Conservation (phyloP, 169 alveolate genomes). For the Cryptosporidium xiaoi region DNA sequence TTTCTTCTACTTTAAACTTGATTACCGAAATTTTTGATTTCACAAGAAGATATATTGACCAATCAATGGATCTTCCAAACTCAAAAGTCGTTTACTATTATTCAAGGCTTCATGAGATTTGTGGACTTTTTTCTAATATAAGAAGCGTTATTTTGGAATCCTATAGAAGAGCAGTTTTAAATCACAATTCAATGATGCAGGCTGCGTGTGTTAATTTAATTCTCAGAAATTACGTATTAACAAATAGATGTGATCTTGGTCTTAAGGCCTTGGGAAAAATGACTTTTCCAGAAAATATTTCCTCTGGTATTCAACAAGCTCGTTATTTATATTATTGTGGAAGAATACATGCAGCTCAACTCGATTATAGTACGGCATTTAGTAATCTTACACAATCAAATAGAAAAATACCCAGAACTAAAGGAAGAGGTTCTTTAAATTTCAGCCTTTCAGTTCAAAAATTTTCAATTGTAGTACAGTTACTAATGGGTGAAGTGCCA, state of each 20-base stretch:
- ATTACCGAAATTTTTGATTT: slow-evolving; percentile 12
- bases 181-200: slow-evolving; percentile 86
- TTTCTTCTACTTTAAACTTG: slow-evolving; percentile 7
- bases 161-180: slow-evolving; percentile 88
- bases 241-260: slow-evolving; percentile 83
- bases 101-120: slow-evolving; percentile 88
- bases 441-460: slow-evolving; percentile 87
- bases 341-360: slow-evolving; percentile 91
- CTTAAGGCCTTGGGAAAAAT: slow-evolving; percentile 80
- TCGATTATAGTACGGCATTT: slow-evolving; percentile 93
- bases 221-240: slow-evolving; percentile 86
- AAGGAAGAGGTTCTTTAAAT: slow-evolving; percentile 91
- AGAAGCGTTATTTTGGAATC: slow-evolving; percentile 81
- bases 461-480: slow-evolving; percentile 91
- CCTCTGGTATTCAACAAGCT: slow-evolving; percentile 93
- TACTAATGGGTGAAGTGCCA: slow-evolving; percentile 97
- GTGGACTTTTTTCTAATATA: slow-evolving; percentile 83
- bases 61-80: slow-evolving; percentile 85
- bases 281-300: slow-evolving; percentile 88
- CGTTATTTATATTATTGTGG: slow-evolving; percentile 92
- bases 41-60: slow-evolving; percentile 65
- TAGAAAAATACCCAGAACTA: slow-evolving; percentile 93
- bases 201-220: slow-evolving; percentile 91
- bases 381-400: slow-evolving; percentile 85
- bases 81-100: slow-evolving; percentile 85